Evolutionary conservation across 140 eudicot species (phyloP).

Genomic region (Oenanthe javanica): DNA sequence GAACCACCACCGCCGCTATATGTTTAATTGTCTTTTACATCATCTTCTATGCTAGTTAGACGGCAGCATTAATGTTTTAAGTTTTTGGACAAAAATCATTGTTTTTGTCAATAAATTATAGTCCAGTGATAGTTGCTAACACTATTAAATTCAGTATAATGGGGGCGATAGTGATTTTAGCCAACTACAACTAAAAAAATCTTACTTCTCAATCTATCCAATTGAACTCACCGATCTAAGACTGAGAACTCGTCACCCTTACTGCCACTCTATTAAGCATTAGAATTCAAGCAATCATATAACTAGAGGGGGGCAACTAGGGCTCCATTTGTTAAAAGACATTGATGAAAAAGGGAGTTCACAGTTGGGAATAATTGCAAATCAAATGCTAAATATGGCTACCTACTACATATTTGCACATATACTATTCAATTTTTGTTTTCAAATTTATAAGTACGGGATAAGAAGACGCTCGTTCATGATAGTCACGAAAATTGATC

Average conservation of each 20-base stretch:
- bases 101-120: background rate
- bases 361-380: background rate
- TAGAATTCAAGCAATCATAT: background rate
- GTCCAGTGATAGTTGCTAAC: background rate
- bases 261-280: background rate
- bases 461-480: background rate
- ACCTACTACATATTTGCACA: background rate
- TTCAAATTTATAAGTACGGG: background rate
- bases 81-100: background rate
- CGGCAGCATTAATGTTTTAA: background rate
- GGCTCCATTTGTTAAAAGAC: background rate
- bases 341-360: background rate
- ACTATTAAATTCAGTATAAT: background rate
- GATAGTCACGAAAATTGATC: background rate
- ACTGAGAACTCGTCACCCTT: background rate
- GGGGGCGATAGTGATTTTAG: background rate
- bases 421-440: background rate
- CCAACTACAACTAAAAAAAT: no score
- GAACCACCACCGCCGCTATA: background rate
- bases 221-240: background rate
- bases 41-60: background rate
- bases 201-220: background rate
- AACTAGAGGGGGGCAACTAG: background rate
- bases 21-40: background rate
- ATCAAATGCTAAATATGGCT: background rate